These are phyloP conservation scores for Wickerhamiella allomyrinae DNA, from an alignment of 805 yeast genomes.

Conservation along the genomic window DNA sequence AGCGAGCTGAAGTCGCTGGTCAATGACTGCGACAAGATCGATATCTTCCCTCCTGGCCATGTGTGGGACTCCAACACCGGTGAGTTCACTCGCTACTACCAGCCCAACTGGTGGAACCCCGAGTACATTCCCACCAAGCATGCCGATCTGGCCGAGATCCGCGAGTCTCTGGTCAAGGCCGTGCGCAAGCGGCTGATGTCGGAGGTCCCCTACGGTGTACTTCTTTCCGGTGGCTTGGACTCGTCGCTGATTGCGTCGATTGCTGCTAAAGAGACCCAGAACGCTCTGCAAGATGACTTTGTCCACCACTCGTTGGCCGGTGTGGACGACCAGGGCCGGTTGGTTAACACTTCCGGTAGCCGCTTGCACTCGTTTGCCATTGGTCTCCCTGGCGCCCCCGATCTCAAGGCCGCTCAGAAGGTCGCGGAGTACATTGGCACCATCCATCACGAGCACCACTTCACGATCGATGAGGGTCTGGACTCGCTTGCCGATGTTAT, in stretches of 20 bases:
- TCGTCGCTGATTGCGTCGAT: conserved; percentile 92
- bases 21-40: conserved; percentile 86
- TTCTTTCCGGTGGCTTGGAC: conserved; percentile 94
- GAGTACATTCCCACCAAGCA: conserved; percentile 56
- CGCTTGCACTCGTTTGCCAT: conserved; percentile 90
- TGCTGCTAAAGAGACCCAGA: conserved; percentile 89
- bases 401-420: conserved; percentile 86
- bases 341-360: conserved; percentile 46
- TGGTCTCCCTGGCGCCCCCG: conserved; percentile 97
- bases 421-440: conserved; percentile 95
- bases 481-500: conserved; percentile 93
- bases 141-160: conserved; percentile 55
- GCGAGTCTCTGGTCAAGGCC: conserved; percentile 78
- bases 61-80: conserved; percentile 87
- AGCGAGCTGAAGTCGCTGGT: conserved; percentile 86
- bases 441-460: conserved; percentile 94
- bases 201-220: conserved; percentile 97
- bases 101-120: conserved; percentile 92
- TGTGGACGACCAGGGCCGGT: conserved; percentile 76
- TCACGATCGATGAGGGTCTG: conserved; percentile 91
- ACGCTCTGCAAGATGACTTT: conserved; percentile 57
- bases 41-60: conserved; percentile 98
- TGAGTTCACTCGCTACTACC: conserved; percentile 71
- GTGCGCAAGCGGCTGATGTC: conserved; percentile 99
- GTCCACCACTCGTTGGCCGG: conserved; percentile 64